These are phyloP conservation scores for Rubroshorea leprosula DNA, from an alignment of 345 rosid species.

Conservation along the genomic window DNA sequence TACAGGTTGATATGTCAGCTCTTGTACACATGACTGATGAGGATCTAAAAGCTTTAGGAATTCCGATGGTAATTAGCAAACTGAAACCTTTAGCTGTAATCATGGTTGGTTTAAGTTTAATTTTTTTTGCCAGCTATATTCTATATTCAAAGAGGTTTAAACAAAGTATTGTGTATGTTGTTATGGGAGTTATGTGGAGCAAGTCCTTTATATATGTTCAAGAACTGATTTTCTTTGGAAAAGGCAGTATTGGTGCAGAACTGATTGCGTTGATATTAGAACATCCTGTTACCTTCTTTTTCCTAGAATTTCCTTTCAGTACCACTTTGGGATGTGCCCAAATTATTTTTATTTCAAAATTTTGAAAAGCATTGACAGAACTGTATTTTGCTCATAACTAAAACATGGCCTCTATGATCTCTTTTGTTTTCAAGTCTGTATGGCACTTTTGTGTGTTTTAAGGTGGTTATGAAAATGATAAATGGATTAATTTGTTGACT, in stretches of 20 bases:
- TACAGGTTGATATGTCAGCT: slow-evolving; percentile 95
- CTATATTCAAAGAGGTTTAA: no score
- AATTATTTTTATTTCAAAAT: no score
- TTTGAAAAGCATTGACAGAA: background rate
- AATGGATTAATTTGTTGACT: background rate
- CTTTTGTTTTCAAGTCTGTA: background rate
- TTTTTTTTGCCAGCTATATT: no score
- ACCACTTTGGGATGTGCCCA: background rate
- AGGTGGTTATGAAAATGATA: background rate
- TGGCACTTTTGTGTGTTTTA: background rate
- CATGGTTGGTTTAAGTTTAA: background rate
- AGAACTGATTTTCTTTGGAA: no score
- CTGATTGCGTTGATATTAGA: no score
- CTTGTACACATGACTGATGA: slow-evolving; percentile 93
- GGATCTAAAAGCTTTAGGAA: slow-evolving; percentile 88
- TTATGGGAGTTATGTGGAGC: no score
- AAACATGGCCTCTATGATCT: background rate
- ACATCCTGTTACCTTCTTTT: no score
- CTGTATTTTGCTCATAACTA: background rate
- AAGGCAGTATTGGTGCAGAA: no score
- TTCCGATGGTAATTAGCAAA: slow-evolving; percentile 79
- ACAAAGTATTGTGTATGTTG: no score
- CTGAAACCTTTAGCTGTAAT: background rate
- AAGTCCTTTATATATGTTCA: no score
- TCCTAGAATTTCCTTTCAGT: background rate